A percentile compares a stretch with the other conserved stretches of the same genome.
Evolutionary conservation across 2,329 filamentous ascomycete species (phyloP).

Genomic region (Beauveria medogensis): DNA sequence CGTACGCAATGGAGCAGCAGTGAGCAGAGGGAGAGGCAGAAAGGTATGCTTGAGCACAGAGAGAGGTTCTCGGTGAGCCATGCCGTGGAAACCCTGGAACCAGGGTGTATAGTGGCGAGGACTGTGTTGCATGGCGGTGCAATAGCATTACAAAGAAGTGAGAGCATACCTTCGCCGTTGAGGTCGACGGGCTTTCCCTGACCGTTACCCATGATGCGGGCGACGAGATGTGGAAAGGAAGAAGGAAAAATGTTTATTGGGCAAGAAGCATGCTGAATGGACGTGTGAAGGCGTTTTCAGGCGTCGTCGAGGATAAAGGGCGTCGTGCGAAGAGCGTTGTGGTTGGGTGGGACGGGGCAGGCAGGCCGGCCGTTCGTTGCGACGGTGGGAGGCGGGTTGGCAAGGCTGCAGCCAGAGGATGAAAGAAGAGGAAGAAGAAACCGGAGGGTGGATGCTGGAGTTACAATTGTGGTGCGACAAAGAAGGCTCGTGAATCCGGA

Average conservation of each 20-base stretch:
- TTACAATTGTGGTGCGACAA: not conserved
- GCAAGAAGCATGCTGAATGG: slow-evolving; percentile 7
- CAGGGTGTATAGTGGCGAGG: not conserved
- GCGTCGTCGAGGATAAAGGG: not conserved
- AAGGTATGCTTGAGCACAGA: not conserved
- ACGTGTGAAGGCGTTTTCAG: not conserved
- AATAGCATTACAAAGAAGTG: not conserved
- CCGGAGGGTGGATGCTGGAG: not conserved
- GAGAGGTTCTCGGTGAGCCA: not conserved
- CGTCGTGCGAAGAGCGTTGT: not conserved
- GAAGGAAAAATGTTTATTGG: not conserved
- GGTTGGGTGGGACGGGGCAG: not conserved
- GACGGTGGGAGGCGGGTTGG: not conserved
- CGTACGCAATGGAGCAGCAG: not conserved
- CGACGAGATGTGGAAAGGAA: not conserved
- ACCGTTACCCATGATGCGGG: slow-evolving; percentile 72
- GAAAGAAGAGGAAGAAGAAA: not conserved
- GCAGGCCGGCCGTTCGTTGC: slow-evolving; percentile 1
- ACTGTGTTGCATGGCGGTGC: not conserved
- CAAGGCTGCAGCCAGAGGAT: not conserved
- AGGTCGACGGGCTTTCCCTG: slow-evolving; percentile 90
- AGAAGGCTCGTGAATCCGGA: not conserved
- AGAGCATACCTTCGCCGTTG: slow-evolving; percentile 73
- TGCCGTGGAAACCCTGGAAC: not conserved
- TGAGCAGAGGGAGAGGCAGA: not conserved